Conservation (phyloP, 148 eudicot species). For the Oxyria digyna region DNA sequence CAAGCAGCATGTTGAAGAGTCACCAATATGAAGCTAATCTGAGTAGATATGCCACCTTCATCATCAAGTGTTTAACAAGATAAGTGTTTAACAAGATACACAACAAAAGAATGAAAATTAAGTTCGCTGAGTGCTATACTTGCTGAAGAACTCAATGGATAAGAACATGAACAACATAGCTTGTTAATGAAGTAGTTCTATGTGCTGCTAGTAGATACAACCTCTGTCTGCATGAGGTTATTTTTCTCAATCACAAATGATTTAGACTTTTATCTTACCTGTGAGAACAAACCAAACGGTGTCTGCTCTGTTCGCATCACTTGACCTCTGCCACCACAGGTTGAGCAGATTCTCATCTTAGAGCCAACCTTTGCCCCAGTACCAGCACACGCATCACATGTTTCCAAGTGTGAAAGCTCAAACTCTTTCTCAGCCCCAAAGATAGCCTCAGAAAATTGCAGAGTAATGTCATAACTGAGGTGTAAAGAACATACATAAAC, state of each 20-base stretch:
- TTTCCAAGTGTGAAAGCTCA: slow-evolving; percentile 81
- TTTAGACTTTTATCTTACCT: slow-evolving; percentile 32
- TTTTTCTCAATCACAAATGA: neutral
- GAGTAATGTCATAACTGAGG: slow-evolving; percentile 86
- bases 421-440: slow-evolving; percentile 91
- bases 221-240: neutral
- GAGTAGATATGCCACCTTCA: neutral
- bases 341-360: slow-evolving; percentile 86
- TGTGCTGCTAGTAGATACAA: neutral
- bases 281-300: slow-evolving; percentile 94
- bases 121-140: neutral
- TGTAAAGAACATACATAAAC: slow-evolving; percentile 17
- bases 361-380: slow-evolving; percentile 93
- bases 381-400: slow-evolving; percentile 78
- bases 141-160: neutral
- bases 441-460: slow-evolving; percentile 79
- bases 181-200: neutral
- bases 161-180: neutral
- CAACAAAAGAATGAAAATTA: neutral
- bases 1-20: neutral
- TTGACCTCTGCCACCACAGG: slow-evolving; percentile 99
- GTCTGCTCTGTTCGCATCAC: slow-evolving; percentile 99
- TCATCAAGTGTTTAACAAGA: too few relatives aligned
- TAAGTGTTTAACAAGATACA: neutral
- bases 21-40: neutral